phyloP scores from a whole-genome alignment of 2,329 filamentous ascomycete genomes.

The Rutstroemia sp. region DNA sequence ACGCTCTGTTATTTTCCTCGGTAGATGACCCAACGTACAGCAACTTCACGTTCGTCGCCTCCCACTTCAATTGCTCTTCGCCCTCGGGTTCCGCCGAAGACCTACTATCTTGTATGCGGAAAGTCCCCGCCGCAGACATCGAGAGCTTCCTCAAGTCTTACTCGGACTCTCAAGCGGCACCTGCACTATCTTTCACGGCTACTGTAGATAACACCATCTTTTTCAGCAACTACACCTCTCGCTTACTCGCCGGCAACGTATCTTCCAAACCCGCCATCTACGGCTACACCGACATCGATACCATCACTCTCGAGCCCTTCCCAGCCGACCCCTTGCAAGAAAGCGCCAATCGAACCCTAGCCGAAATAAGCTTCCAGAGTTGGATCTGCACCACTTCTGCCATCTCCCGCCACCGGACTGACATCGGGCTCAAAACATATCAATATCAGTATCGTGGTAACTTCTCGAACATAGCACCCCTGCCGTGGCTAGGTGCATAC shows the following conservation, averaged over 20 bases:
- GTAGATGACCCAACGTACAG: not conserved
- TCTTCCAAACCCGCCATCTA: not conserved
- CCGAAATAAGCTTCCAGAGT: not conserved
- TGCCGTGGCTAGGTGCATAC: not conserved
- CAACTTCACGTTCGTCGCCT: slow-evolving; percentile 10
- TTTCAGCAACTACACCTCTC: not conserved
- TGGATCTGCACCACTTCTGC: not conserved
- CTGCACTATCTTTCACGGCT: not conserved
- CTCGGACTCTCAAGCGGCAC: too few relatives aligned
- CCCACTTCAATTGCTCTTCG: not conserved
- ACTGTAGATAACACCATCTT: not conserved
- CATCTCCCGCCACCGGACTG: not conserved
- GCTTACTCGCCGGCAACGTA: not conserved
- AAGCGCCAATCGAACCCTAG: not conserved
- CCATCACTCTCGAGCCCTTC: not conserved
- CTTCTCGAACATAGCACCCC: not conserved
- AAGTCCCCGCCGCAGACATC: too few relatives aligned
- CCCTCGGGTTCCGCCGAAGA: too few relatives aligned
- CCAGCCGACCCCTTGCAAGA: not conserved
- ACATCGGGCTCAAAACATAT: not conserved
- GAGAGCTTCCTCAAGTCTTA: too few relatives aligned
- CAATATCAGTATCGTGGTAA: not conserved
- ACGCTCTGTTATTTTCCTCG: not conserved
- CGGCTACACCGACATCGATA: not conserved
- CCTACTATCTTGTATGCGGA: too few relatives aligned